Base-by-base conservation (phyloP, 2,329 filamentous ascomycete genomes). In the Ceratocystis cacaofunesta region DNA sequence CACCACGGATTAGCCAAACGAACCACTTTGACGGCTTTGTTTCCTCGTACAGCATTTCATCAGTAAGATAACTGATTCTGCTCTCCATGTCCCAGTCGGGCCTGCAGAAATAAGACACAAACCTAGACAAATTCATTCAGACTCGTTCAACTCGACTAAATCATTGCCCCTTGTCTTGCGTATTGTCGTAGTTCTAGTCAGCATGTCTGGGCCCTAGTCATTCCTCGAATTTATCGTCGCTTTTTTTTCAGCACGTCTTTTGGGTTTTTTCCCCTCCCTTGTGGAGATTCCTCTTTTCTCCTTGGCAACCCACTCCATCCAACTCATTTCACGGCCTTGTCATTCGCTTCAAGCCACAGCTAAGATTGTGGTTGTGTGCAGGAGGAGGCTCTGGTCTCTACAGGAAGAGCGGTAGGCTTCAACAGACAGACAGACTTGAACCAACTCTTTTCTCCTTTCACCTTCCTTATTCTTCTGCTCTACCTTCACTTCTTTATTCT, bases 261-360 rank as follows among this genome's bases (percentile, higher is more conserved):
- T 43, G 17, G 46, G 32, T 43, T 22, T 48, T 52, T 60, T 58
- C 32, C 30, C 30, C 41, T 63, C 43, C 41, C 50, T 50, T 36
- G 44, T 41, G 61, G 10, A 10, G 32, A 58, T 41, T 65, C 63
- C 58, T 58, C 25, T 58, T 58, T 58, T 36, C 55, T 58, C 55
- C 55, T 58, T 58, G 55, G 30, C 28, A 36, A 58, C 28, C 28
- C 55, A 36, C 55, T 65, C 30, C 41, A 25, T 30, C 19, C 15
- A 22, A 43, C 25, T 65, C 50, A 62, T 62, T 65, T 62, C 32
- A 41, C 32, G 25, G 30, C 30, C 41, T 41, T 58, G 46, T 64
- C 22, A 55, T 28, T 62, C 28, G 61, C 41, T 30, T 48, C 61
- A 62, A 62, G 61, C 61, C 61, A 62, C 43, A 36, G 28, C 61